These are phyloP conservation scores for Sporothrix variecibatus DNA, from an alignment of 2,329 filamentous ascomycete species.

Conservation along the genomic window DNA sequence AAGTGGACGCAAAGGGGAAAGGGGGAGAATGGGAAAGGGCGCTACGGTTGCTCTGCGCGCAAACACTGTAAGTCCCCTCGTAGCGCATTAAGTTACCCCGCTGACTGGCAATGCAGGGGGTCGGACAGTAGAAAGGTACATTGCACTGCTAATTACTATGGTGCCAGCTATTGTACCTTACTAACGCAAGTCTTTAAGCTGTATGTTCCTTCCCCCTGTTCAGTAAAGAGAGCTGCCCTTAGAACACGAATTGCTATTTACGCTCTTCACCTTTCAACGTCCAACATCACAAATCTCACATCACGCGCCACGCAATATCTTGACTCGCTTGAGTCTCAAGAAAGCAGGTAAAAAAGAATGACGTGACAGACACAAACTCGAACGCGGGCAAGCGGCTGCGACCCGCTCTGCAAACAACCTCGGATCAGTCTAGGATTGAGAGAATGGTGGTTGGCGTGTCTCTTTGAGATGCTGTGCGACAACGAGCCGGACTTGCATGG, in stretches of 20 bases:
- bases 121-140: not conserved
- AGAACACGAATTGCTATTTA: not conserved
- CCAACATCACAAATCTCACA: not conserved
- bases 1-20: not conserved
- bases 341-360: not conserved
- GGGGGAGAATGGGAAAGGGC: not conserved
- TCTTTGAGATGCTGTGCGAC: not conserved
- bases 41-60: constrained; percentile 1
- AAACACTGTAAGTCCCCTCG: not conserved
- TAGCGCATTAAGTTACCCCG: constrained; percentile 16
- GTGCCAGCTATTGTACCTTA: not conserved
- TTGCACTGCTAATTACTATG: not conserved
- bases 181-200: not conserved
- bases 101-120: constrained; percentile 15
- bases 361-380: not conserved
- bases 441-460: not conserved
- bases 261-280: not conserved
- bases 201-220: not conserved
- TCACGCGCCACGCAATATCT: not conserved
- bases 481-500: not conserved
- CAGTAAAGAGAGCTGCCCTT: not conserved
- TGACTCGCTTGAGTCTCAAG: too few species aligned
- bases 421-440: not conserved
- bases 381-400: not conserved
- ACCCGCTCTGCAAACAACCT: not conserved